A percentile compares a stretch with the other conserved stretches of the same genome.
Conservation (phyloP, 441 rosid genomes). For the Flueggea neowawraea region DNA sequence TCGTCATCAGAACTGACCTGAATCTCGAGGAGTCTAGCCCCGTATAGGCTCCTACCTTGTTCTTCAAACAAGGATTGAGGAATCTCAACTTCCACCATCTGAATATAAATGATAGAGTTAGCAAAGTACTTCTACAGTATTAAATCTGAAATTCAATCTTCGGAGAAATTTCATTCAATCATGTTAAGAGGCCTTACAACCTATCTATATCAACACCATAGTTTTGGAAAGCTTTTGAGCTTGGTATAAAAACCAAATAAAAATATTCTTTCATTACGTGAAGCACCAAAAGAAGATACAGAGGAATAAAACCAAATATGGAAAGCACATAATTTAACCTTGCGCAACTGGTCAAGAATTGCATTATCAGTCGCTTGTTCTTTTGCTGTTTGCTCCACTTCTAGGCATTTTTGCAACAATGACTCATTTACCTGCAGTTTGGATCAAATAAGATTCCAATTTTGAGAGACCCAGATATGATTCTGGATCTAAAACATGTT, state of each 20-base stretch:
- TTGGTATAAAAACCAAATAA: no score
- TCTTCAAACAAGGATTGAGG: constrained; percentile 92
- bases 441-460: constrained; percentile 13
- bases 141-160: no score
- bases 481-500: constrained; percentile 4
- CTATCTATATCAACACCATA: no score
- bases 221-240: no score
- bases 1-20: constrained; percentile 44
- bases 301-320: background rate
- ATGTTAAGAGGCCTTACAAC: no score
- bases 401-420: constrained; percentile 62
- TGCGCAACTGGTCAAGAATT: constrained; percentile 76
- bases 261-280: no score
- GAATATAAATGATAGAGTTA: constrained; percentile 4
- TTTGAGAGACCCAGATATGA: background rate
- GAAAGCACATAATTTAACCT: constrained; percentile 39
- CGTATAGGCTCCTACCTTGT: constrained; percentile 94
- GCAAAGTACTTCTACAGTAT: background rate
- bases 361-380: constrained; percentile 97
- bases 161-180: no score
- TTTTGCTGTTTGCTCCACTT: constrained; percentile 72
- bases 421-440: constrained; percentile 69
- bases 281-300: no score
- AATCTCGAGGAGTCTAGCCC: constrained; percentile 76
- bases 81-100: constrained; percentile 93